Evolutionary conservation across 2,329 filamentous ascomycete genomes (phyloP), one percentile per base, ranked within the genome.

Genomic region (Curvularia sp.): DNA sequence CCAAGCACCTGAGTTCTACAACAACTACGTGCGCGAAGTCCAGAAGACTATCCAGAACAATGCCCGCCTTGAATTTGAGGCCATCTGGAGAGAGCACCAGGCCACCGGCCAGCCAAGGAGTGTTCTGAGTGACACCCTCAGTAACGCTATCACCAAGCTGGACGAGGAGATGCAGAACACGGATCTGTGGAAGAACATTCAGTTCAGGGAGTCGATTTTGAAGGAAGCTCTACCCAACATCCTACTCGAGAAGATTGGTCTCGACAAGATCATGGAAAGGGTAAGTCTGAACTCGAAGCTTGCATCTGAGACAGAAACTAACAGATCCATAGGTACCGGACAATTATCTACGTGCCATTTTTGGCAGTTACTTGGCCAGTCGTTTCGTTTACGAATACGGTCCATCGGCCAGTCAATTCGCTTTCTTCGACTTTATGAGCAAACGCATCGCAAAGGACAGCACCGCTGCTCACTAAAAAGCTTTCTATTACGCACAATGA

Each of bases 331-430:
- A 88, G 86, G 87, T 99, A 22, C 95, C 95, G 0, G 92, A 97
- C 62, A 89, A 88, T 68, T 99, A 99, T 76, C 86, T 99, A 63
- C 88, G 93, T 66, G 90, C 93, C 65, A 98, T 99, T 76, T 99
- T 99, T 75, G 95, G 95, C 68, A 96, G 91, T 76, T 97, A 94
- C 80, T 84, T 99, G 67, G 94, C 95, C 49, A 96, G 91, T 73
- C 90, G 95, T 43, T 99, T 99, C 77, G 92, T 99, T 41, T 99
- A 99, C 78, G 88, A 96, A 77, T 95, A 94, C 76, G 95, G 95
- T 72, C 93, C 93, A 76, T 89, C 87, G 66, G 93, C 95, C 5
- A 95, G 90, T 82, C 94, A 97, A 73, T 98, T 99, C 82, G 93
- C 94, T 39, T 99, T 99, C 84, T 99, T 96, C 80, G 92, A 96